Evolutionary conservation across 108 stramenopile genomes (phyloP).

Genomic region (Fistulifera solaris): DNA sequence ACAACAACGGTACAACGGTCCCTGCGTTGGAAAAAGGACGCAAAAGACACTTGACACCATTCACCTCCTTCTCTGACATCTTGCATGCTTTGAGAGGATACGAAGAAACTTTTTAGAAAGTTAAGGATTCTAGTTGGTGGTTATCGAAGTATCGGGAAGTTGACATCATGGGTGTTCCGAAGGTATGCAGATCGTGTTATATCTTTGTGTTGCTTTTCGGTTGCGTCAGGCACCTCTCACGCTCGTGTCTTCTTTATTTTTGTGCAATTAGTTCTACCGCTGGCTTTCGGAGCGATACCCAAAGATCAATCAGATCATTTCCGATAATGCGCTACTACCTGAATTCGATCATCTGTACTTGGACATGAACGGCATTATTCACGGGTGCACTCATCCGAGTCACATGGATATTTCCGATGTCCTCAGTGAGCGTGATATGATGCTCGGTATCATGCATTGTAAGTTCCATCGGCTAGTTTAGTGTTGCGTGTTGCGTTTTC

Average conservation of each 20-base stretch:
- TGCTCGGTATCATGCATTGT: constrained; percentile 93
- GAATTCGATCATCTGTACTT: constrained; percentile 94
- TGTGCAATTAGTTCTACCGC: constrained; percentile 84
- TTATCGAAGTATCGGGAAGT: too few relatives aligned
- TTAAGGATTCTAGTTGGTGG: too few relatives aligned
- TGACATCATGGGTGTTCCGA: constrained; percentile 28
- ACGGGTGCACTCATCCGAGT: constrained; percentile 92
- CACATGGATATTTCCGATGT: constrained; percentile 84
- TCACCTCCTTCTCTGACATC: too few relatives aligned
- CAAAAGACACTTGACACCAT: too few relatives aligned
- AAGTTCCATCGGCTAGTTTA: constrained; percentile 14
- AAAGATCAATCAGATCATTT: constrained; percentile 97
- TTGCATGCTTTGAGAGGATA: too few relatives aligned
- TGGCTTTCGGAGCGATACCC: constrained; percentile 99
- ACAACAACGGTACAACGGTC: too few relatives aligned
- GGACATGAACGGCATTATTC: constrained; percentile 99
- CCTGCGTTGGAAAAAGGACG: too few relatives aligned
- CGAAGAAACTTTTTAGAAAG: too few relatives aligned
- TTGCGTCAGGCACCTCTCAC: not conserved
- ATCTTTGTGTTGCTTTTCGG: not conserved
- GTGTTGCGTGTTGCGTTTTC: not conserved
- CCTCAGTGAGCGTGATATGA: constrained; percentile 89
- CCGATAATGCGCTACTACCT: constrained; percentile 79
- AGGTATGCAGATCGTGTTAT: constrained; percentile 9
- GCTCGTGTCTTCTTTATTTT: not conserved